Conservation (phyloP, 129 eudicot species). For the Logfia minima region DNA sequence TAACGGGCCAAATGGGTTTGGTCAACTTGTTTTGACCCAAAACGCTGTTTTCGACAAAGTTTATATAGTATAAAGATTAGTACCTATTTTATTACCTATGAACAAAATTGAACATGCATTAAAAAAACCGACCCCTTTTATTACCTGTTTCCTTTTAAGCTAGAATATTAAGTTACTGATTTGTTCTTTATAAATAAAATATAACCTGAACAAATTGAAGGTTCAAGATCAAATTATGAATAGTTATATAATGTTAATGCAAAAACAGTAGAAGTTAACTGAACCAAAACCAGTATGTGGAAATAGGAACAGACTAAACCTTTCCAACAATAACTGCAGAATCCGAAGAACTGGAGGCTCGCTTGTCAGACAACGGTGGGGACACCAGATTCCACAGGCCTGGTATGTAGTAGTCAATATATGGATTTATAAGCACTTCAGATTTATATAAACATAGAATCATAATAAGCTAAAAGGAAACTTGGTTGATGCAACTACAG, state of each 20-base stretch:
- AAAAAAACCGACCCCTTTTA: too few relatives aligned
- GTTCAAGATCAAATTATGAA: background rate
- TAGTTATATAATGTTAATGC: background rate
- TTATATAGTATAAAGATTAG: background rate
- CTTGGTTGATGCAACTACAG: slow-evolving; percentile 43
- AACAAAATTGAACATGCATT: background rate
- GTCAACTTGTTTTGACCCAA: background rate
- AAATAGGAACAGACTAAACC: background rate
- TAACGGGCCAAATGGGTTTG: background rate
- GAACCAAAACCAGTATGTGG: background rate
- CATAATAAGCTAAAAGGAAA: background rate
- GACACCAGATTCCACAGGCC: slow-evolving; percentile 63
- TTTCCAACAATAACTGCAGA: slow-evolving; percentile 41
- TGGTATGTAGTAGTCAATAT: slow-evolving; percentile 48
- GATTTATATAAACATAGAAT: background rate
- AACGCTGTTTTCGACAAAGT: background rate
- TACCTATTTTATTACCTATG: too few relatives aligned
- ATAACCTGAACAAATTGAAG: background rate
- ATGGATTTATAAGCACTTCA: background rate
- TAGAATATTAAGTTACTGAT: background rate
- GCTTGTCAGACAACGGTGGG: slow-evolving; percentile 91
- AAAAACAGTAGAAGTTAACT: background rate
- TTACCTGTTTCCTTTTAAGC: background rate
- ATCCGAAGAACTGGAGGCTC: slow-evolving; percentile 92
- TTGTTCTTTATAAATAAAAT: too few relatives aligned